A percentile compares a stretch with the other conserved stretches of the same genome.
These are phyloP conservation scores for Xerocomellus chrysenteron DNA, from an alignment of 768 basidiomycete genomes.

Conservation along the genomic window DNA sequence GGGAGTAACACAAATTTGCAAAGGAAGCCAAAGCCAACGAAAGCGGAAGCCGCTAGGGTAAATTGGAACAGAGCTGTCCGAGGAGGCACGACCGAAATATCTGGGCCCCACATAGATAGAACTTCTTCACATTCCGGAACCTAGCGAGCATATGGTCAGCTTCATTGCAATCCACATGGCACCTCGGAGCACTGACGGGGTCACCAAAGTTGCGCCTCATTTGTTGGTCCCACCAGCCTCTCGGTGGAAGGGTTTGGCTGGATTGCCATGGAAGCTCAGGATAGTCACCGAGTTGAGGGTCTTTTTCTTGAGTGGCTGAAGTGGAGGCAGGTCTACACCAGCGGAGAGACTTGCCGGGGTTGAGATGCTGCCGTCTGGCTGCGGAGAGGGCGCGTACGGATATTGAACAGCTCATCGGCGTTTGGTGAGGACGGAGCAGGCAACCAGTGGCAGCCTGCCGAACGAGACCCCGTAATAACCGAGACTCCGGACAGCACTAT, in stretches of 20 bases:
- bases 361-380: neutral
- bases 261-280: slow-evolving; percentile 69
- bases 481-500: slow-evolving; percentile 23
- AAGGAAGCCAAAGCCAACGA: slow-evolving; percentile 60
- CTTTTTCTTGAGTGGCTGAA: slow-evolving; percentile 36
- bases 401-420: slow-evolving; percentile 11
- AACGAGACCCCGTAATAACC: slow-evolving; percentile 19
- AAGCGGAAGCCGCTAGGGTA: slow-evolving; percentile 55
- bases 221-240: slow-evolving; percentile 74
- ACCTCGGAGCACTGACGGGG: slow-evolving; percentile 47
- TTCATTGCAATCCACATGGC: neutral
- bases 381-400: slow-evolving; percentile 10
- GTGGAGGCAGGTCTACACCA: slow-evolving; percentile 17
- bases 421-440: slow-evolving; percentile 9
- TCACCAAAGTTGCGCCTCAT: slow-evolving; percentile 83
- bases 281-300: slow-evolving; percentile 73
- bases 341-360: neutral
- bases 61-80: slow-evolving; percentile 65
- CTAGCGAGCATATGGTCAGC: slow-evolving; percentile 39
- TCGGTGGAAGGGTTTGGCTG: slow-evolving; percentile 59
- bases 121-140: slow-evolving; percentile 80
- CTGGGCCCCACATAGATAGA: slow-evolving; percentile 86
- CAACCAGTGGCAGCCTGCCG: neutral
- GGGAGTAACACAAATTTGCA: slow-evolving; percentile 56
- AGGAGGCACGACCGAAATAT: slow-evolving; percentile 62